A percentile compares a stretch with the other conserved stretches of the same genome.
These are phyloP conservation scores for Suillus discolor DNA, from an alignment of 768 basidiomycete genomes.

Conservation along the genomic window DNA sequence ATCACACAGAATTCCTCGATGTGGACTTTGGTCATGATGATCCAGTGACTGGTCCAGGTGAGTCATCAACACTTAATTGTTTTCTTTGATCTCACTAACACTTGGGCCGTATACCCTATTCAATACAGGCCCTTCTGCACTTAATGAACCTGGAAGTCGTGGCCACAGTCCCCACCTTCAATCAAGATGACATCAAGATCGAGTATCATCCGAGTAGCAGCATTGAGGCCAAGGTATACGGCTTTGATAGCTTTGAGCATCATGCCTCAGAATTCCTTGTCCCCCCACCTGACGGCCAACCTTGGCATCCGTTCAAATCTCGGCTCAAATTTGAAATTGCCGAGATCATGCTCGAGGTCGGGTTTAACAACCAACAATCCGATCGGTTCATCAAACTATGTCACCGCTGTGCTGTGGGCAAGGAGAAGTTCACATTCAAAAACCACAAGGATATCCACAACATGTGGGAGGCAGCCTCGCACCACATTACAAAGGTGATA, in stretches of 20 bases:
- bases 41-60: neutral
- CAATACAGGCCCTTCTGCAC: neutral
- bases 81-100: neutral
- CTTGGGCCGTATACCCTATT: neutral
- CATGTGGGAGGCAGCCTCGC: too few species aligned
- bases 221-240: conserved; percentile 9
- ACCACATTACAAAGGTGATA: too few species aligned
- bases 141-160: neutral
- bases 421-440: neutral
- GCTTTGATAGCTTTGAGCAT: conserved; percentile 19
- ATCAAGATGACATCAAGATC: conserved; percentile 24
- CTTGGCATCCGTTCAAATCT: conserved; percentile 34
- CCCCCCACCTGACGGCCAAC: conserved; percentile 15
- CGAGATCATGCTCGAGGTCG: conserved; percentile 24
- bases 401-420: neutral
- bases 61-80: neutral
- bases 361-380: conserved; percentile 22
- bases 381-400: conserved; percentile 24
- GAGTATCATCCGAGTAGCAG: conserved; percentile 26
- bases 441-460: too few species aligned
- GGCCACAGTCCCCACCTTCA: neutral
- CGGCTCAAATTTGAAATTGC: conserved; percentile 34
- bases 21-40: neutral
- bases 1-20: neutral
- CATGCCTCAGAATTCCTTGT: neutral